Evolutionary conservation across 2,329 filamentous ascomycete species (phyloP), one percentile per base, ranked within the genome.

Genomic region (Ophidiomyces ophidiicola): DNA sequence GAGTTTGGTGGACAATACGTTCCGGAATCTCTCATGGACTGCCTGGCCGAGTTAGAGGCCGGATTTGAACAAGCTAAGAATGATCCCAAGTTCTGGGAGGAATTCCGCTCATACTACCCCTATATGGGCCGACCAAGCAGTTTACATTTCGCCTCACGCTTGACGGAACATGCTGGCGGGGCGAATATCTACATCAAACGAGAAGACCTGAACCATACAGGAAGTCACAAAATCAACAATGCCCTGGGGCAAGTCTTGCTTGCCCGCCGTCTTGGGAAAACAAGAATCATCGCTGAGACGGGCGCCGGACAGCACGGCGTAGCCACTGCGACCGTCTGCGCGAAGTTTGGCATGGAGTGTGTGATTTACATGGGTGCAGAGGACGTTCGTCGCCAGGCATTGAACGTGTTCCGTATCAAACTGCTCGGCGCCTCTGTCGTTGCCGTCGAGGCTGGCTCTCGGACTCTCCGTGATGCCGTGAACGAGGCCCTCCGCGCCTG

Each of bases 211-310:
- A 96, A 96, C 64, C 90, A 98, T 60, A 96, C 90, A 6, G 90
- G 90, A 49, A 92, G 83, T 46, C 90, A 98, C 72, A 98, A 98
- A 74, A 96, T 98, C 70, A 98, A 98, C 70, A 98, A 98, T 54
- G 90, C 90, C 0, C 69, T 98, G 6, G 90, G 90, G 2, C 90
- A 98, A 62, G 78, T 94, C 34, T 73, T 98, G 10, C 68, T 98
- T 26, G 90, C 90, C 1, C 74, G 74, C 51, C 72, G 85, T 46
- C 66, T 98, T 34, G 90, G 90, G 36, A 98, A 98, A 74, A 94
- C 80, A 4, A 82, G 86, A 59, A 96, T 98, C 53, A 98, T 98
- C 51, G 90, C 90, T 34, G 90, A 98, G 67, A 98, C 90, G 11
- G 90, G 90, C 50, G 90, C 90, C 39, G 90, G 90, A 12, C 90